Evolutionary conservation across 2,329 filamentous ascomycete genomes (phyloP).

Genomic region (Xylaria sp.): DNA sequence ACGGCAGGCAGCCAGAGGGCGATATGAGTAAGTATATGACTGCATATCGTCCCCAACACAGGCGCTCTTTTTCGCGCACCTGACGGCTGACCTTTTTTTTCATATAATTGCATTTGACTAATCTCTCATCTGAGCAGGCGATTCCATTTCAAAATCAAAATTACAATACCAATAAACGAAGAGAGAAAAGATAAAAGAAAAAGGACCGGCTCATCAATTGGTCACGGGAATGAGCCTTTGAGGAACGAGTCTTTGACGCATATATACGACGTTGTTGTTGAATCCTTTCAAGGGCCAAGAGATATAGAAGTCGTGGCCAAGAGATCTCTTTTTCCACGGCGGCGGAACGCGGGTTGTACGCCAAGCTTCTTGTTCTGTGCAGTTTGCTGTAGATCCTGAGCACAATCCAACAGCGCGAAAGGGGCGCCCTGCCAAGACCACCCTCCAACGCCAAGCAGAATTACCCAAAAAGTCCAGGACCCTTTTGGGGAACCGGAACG

Average conservation of each 20-base stretch:
- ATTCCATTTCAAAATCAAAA: background rate
- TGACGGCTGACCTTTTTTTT: background rate
- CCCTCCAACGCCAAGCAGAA: slow-evolving; percentile 29
- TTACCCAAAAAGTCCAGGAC: background rate
- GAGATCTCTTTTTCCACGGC: slow-evolving; percentile 20
- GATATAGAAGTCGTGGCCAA: slow-evolving; percentile 22
- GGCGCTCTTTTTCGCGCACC: background rate
- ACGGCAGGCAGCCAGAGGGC: slow-evolving; percentile 11
- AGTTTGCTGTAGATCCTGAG: background rate
- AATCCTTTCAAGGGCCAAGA: slow-evolving; percentile 19
- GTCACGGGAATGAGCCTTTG: background rate
- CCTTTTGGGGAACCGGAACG: slow-evolving; percentile 17
- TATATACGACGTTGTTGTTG: slow-evolving; percentile 2
- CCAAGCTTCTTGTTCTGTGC: slow-evolving; percentile 8
- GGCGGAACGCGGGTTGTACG: background rate
- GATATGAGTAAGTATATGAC: slow-evolving; percentile 14
- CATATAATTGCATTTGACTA: background rate
- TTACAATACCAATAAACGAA: background rate
- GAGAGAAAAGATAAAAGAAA: background rate
- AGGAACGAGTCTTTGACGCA: background rate
- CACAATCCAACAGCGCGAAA: background rate
- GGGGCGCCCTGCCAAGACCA: slow-evolving; percentile 29
- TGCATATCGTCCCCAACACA: slow-evolving; percentile 6
- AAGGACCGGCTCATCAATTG: background rate
- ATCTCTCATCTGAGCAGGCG: background rate